Evolutionary conservation across 2,329 filamentous ascomycete species (phyloP), one percentile per base, ranked within the genome.

Genomic region (Penicillium polonicum): DNA sequence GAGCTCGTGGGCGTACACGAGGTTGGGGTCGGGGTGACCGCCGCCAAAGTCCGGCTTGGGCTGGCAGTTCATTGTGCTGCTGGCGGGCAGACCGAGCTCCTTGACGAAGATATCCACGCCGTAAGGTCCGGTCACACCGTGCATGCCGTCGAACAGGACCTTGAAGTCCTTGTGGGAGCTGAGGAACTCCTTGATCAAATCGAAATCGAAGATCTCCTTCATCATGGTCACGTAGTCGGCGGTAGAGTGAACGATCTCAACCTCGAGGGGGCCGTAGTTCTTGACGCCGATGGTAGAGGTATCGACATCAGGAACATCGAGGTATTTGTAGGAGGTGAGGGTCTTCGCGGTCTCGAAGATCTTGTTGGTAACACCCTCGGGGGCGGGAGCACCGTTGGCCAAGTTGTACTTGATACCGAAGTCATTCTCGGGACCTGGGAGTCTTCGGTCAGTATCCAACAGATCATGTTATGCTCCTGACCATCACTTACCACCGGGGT

Each of bases 391-490:
- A 69, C 94, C 94, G 73, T 99, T 97, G 76, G 91, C 83, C 59
- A 99, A 83, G 83, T 99, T 99, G 85, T 99, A 99, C 82, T 99
- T 99, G 87, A 99, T 99, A 69, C 94, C 94, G 70, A 99, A 99
- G 79, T 99, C 94, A 75, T 94, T 89, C 68, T 86, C 89, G 61
- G 94, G 94, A 51, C 92, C 91, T 96, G 43, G 1, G 4, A 68
- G 1, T 13, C 5, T 39, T 21, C 13, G 15, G 29, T 43, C 29
- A 53, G 44, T 9, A 23, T 35, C 44, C 15, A 52, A 12, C 19
- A 48, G 29, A 43, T 33, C 8, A 4, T 25, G 4, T n/a, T 21
- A 9, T 35, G 29, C 23, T 27, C 5, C 21, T 10, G n/a, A 17
- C 19, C n/a, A 27, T 41, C 36, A 79, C 88, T 76, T 81, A 93